phyloP scores from a whole-genome alignment of 768 basidiomycete species.

The Exsudoporus frostii region DNA sequence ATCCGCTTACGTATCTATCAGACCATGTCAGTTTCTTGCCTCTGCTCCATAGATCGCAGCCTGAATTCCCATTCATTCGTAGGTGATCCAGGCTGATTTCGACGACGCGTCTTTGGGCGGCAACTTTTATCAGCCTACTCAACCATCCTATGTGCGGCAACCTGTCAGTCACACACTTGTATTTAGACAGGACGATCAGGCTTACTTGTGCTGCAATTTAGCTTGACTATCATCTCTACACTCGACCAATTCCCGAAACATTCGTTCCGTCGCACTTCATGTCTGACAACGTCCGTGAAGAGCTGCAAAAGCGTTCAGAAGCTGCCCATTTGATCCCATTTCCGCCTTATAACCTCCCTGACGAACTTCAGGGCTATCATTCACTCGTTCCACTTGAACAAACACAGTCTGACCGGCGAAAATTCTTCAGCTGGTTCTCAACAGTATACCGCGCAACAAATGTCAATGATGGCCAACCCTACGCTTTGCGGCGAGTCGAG shows the following conservation, averaged over 20 bases:
- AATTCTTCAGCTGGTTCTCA: conserved; percentile 77
- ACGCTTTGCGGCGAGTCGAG: conserved; percentile 81
- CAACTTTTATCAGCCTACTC: conserved; percentile 39
- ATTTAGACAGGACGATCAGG: neutral
- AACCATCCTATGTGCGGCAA: conserved; percentile 57
- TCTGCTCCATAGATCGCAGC: neutral
- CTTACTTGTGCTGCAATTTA: conserved; percentile 28
- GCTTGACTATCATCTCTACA: conserved; percentile 94
- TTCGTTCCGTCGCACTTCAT: conserved; percentile 74
- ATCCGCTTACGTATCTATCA: conserved; percentile 18
- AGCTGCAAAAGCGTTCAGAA: conserved; percentile 51
- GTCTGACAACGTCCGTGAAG: conserved; percentile 70
- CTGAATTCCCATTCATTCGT: neutral
- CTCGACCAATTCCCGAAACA: conserved; percentile 57
- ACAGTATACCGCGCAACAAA: conserved; percentile 82
- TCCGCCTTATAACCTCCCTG: conserved; percentile 62
- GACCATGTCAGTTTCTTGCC: conserved; percentile 21
- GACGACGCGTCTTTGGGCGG: conserved; percentile 28
- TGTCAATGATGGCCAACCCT: conserved; percentile 70
- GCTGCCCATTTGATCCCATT: conserved; percentile 35
- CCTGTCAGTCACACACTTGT: conserved; percentile 47
- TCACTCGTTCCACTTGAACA: conserved; percentile 77
- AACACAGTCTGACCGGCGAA: conserved; percentile 55
- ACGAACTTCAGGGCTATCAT: conserved; percentile 90
- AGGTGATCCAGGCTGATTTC: conserved; percentile 29